phyloP scores from a whole-genome alignment of 257 asterid species.

The Nicotiana benthamiana region DNA sequence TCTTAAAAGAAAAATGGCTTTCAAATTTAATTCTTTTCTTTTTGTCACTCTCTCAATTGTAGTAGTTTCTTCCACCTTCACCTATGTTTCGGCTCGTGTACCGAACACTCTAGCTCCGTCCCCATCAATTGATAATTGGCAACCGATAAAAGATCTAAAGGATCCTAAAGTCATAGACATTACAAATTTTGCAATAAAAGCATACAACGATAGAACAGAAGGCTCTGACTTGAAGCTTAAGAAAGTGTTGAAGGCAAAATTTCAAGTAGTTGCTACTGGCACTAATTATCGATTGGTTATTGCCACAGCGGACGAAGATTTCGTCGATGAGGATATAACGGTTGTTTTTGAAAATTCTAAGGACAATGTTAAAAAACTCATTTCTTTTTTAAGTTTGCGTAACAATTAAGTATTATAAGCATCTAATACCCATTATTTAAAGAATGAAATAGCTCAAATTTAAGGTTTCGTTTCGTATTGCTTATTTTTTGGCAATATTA shows the following conservation, averaged over 20 bases:
- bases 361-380: conserved; percentile 10
- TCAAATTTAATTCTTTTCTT: background rate
- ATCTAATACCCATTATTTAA: background rate
- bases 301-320: background rate
- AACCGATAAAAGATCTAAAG: background rate
- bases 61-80: background rate
- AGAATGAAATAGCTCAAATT: background rate
- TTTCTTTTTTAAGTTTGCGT: conserved; percentile 4
- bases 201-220: background rate
- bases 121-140: background rate
- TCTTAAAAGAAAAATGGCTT: conserved; percentile 8
- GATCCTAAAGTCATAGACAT: background rate
- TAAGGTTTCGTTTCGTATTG: background rate
- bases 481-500: background rate
- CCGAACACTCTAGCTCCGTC: background rate
- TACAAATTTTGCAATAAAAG: conserved; percentile 1
- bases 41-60: background rate
- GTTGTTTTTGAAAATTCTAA: background rate
- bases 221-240: background rate
- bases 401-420: background rate
- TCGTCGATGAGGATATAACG: background rate
- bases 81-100: background rate
- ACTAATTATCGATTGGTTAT: background rate
- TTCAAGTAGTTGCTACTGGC: background rate
- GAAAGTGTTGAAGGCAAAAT: background rate